Evolutionary conservation across 2,329 filamentous ascomycete species (phyloP), one percentile per base, ranked within the genome.

Genomic region (Sphaerulina musiva): DNA sequence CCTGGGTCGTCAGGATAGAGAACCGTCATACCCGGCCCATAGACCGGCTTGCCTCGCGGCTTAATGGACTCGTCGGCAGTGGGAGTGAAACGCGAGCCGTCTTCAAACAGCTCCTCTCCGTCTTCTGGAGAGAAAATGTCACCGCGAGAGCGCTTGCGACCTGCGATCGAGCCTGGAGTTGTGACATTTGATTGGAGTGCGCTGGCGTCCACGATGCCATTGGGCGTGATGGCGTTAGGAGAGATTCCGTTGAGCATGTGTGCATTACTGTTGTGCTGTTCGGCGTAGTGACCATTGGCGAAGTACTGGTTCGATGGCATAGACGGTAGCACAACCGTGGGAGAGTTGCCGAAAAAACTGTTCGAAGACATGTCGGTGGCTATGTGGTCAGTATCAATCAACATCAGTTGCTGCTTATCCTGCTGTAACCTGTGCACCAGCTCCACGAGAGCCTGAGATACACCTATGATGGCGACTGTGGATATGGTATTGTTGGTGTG

Each of bases 61-160:
- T 81, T 80, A 46, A 78, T 74, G 62, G 78, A 73, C 45, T 73
- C 65, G 55, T 58, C 73, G 68, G 51, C 72, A 64, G 54, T 46
- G 44, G 74, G 61, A 62, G 69, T 59, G 49, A 70, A 59, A 56
- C 75, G 70, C 53, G 76, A 69, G 69, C 80, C 78, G 65, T 83
- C 72, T 66, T 71, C 70, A 31, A 59, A 53, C 47, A 65, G 65
- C 46, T 72, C 72, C 56, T 82, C 80, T 50, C 87, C 81, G 63
- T 88, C 87, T 59, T 78, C 74, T 26, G 78, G 77, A 36, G 57
- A 59, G 57, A 62, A 58, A 53, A 86, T 85, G 70, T 91, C 86
- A 65, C 87, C 84, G 67, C 86, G 80, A 58, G 85, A 88, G 62
- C 87, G 84, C 74, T 91, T 91, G 68, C 85, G 83, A 61, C 86